Base-by-base conservation (phyloP, 2,329 filamentous ascomycete species). In the Pezicula rhizophila region DNA sequence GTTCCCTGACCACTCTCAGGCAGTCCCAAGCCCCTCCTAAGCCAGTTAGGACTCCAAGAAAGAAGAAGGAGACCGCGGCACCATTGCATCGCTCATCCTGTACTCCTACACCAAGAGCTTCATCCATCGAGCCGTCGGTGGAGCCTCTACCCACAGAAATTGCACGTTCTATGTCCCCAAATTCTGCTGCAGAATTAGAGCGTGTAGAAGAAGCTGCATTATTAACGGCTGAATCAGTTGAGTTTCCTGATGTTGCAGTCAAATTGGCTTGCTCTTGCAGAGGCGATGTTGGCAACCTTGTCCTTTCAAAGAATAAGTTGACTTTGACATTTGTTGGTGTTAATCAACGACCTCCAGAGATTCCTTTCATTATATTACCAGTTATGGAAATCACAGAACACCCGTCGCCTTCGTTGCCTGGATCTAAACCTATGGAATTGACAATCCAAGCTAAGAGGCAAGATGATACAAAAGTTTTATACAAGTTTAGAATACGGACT, bases 371-470 rank as follows among this genome's bases (percentile, higher is more conserved):
- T 15, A 46, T 42, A 15, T 42, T 60, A 23, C 49, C 49, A 34
- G 46, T 64, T 5, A 48, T 40, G 6, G 40, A 54, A 18, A 52
- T 64, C 28, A 41, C 49, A 6, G 48, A 57, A 8, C 56, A 60
- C 20, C 60, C 61, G 12, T 59, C 57, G 4, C 52, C 54, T 3
- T 64, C 60, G 4, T 48, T 53, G 14, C 46, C 47, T 34, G 60
- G 61, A 4, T 64, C 61, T 6, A 58, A 57, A 34, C 59, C 57
- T n/a, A 63, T 64, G 60, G 58, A 64, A 25, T 34, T 66, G 35
- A 55, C 51, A 11, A 46, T 64, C 17, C 57, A 54, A 26, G 42
- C 45, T 5, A 52, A 49, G 26, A 35, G 47, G 14, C 35, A 52
- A 15, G 45, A 52, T 12, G 50, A 43, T 7, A 44, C 31, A 1